Conservation (phyloP, 1,284 basidiomycete genomes). For the Trichosporon asahii region DNA sequence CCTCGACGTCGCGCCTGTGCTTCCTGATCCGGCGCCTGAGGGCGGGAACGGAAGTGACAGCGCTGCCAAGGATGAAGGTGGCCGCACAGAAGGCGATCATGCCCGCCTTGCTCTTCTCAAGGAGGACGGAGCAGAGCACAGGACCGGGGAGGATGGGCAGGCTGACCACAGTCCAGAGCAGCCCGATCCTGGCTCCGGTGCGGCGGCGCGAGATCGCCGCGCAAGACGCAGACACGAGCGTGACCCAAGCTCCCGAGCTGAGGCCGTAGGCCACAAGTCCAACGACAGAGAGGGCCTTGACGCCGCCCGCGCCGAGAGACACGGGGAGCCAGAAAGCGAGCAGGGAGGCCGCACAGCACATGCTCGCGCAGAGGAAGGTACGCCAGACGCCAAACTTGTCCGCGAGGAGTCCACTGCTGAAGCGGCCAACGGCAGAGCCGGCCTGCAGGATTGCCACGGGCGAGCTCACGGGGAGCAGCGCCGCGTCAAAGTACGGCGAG, state of each 20-base stretch:
- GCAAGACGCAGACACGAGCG: slow-evolving; percentile 41
- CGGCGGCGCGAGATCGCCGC: slow-evolving; percentile 42
- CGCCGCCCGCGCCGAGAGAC: slow-evolving; percentile 21
- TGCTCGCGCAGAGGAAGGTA: slow-evolving; percentile 21
- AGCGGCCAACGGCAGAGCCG: slow-evolving; percentile 30
- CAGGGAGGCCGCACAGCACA: slow-evolving; percentile 20
- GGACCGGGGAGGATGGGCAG: slow-evolving; percentile 42
- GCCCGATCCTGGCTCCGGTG: slow-evolving; percentile 45
- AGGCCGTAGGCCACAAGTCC: slow-evolving; percentile 42
- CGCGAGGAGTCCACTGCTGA: slow-evolving; percentile 25
- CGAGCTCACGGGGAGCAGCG: slow-evolving; percentile 21
- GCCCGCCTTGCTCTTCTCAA: slow-evolving; percentile 15
- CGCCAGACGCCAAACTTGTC: slow-evolving; percentile 28
- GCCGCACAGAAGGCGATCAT: slow-evolving; percentile 31
- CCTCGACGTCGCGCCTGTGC: not conserved
- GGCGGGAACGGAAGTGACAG: slow-evolving; percentile 14
- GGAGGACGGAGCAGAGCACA: slow-evolving; percentile 36
- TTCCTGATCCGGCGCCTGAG: not conserved
- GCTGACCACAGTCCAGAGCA: slow-evolving; percentile 40
- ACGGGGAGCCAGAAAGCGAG: slow-evolving; percentile 28
- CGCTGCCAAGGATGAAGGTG: slow-evolving; percentile 32
- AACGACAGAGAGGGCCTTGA: slow-evolving; percentile 27
- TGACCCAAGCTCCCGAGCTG: slow-evolving; percentile 42
- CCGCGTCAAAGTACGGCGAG: slow-evolving; percentile 27
- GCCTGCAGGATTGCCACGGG: slow-evolving; percentile 26